These are phyloP conservation scores for Colletotrichum sp. DNA, from an alignment of 2,329 filamentous ascomycete genomes.

Conservation along the genomic window DNA sequence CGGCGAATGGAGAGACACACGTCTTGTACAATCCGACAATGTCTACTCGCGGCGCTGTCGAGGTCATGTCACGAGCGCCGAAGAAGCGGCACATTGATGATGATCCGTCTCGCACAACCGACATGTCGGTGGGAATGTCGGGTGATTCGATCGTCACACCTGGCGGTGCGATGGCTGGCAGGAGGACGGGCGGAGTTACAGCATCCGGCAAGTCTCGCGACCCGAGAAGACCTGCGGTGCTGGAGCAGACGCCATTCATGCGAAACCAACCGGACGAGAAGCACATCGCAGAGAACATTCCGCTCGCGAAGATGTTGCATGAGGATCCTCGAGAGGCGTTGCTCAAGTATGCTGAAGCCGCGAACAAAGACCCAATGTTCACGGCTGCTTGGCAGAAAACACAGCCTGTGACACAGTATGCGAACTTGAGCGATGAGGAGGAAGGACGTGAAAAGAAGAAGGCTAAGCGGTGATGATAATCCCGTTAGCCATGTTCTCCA, in stretches of 20 bases:
- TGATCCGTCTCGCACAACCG: slow-evolving; percentile 84
- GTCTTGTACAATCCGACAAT: slow-evolving; percentile 89
- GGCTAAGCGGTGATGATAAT: slow-evolving; percentile 49
- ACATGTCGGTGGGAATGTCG: slow-evolving; percentile 80
- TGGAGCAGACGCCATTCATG: slow-evolving; percentile 85
- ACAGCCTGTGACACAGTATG: slow-evolving; percentile 91
- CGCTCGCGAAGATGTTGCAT: slow-evolving; percentile 90
- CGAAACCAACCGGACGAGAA: slow-evolving; percentile 89
- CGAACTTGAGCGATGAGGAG: slow-evolving; percentile 76
- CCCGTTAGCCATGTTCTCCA: not conserved
- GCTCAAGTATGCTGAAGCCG: slow-evolving; percentile 92
- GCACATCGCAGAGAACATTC: slow-evolving; percentile 87
- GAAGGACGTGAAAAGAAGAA: slow-evolving; percentile 42
- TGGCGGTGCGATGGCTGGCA: slow-evolving; percentile 60
- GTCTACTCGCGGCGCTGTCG: slow-evolving; percentile 81
- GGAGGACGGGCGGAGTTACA: slow-evolving; percentile 71
- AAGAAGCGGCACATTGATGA: slow-evolving; percentile 97
- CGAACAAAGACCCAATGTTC: slow-evolving; percentile 91
- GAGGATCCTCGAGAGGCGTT: slow-evolving; percentile 95
- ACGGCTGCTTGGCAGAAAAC: slow-evolving; percentile 93
- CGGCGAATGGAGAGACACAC: slow-evolving; percentile 87
- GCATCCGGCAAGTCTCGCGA: slow-evolving; percentile 79
- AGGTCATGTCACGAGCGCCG: slow-evolving; percentile 90
- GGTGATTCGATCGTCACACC: slow-evolving; percentile 81
- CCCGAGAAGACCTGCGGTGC: slow-evolving; percentile 84